A percentile compares a stretch with the other conserved stretches of the same genome.
Evolutionary conservation across 2,329 filamentous ascomycete species (phyloP).

Genomic region (Hysterium pulicare): DNA sequence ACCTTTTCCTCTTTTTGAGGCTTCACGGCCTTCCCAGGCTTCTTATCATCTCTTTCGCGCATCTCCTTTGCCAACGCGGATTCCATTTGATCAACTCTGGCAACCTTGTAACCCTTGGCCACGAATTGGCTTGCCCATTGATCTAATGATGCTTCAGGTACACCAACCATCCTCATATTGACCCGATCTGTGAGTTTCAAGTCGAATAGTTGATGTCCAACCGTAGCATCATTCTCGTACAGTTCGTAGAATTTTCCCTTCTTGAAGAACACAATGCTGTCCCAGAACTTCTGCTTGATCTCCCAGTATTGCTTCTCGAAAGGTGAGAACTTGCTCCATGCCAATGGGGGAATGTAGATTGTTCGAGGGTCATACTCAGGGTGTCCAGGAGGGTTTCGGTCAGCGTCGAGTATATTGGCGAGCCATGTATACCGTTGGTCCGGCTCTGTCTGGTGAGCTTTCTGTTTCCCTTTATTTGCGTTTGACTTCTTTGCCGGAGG

Average conservation of each 20-base stretch:
- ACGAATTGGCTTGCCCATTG: constrained; percentile 99
- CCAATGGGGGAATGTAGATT: constrained; percentile 79
- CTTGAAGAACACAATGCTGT: constrained; percentile 98
- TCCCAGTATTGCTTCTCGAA: constrained; percentile 99
- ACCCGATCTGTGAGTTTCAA: constrained; percentile 96
- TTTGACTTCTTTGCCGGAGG: constrained; percentile 28
- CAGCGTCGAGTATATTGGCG: constrained; percentile 78
- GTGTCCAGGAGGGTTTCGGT: constrained; percentile 72
- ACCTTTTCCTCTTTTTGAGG: constrained; percentile 80
- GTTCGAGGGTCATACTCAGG: constrained; percentile 89
- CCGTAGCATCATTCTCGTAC: constrained; percentile 95
- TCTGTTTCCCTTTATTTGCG: constrained; percentile 45
- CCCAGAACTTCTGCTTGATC: constrained; percentile 97
- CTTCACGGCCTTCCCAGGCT: constrained; percentile 54
- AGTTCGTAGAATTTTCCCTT: constrained; percentile 99
- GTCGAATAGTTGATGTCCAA: constrained; percentile 95
- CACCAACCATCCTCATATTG: constrained; percentile 99
- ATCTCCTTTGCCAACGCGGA: constrained; percentile 95
- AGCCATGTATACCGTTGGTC: constrained; percentile 89
- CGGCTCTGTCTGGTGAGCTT: constrained; percentile 77
- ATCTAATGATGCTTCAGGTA: constrained; percentile 91
- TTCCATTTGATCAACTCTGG: constrained; percentile 93
- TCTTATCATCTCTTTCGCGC: constrained; percentile 75
- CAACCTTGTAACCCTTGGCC: constrained; percentile 96
- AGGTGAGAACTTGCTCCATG: constrained; percentile 79